Base-by-base conservation (phyloP, 2,329 filamentous ascomycete species). In the Ascochyta lentis region DNA sequence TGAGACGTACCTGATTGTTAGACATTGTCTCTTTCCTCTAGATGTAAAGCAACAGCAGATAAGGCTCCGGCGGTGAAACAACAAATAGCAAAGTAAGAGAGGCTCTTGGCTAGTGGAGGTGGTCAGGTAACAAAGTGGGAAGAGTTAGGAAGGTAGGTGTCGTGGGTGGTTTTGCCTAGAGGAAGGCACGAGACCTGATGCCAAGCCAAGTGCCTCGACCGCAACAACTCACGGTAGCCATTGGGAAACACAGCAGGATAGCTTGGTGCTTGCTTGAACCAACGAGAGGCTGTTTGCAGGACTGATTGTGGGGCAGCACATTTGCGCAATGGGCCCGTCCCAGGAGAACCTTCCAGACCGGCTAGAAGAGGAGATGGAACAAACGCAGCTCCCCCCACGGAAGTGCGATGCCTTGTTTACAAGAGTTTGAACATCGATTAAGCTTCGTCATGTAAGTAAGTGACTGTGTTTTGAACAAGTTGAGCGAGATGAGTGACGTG, bases 151-250 rank as follows among this genome's bases (percentile, higher is more conserved):
- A 24, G 8, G 19, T 23, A 35, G 34, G 35, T 12, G 6, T 10
- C 12, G 35, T 34, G 19, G 16, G 16, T 46, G 22, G 22, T 31
- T 37, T 42, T 22, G 15, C 12, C 1, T 27, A 6, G 37, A 50
- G 43, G 43, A 46, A 51, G 43, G 38, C 39, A 23, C 53, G 47
- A 47, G 24, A 48, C 29, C 42, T 24, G 42, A 22, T 9, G 48
- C 53, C 53, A 51, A 56, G 48, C 42, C 29, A 42, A 42, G 15
- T 24, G 29, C 23, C 6, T 27, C 16, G 19, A 42, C 6, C 41
- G 16, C 22, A 10, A 40, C 24, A 38, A 23, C 19, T 15, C 23
- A 45, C 23, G 23, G 41, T 35, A 37, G 40, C 27, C 27, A 9
- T 26, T 39, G 13, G 23, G 22, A n/a, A 12, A 40, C 24, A 27